Base-by-base conservation (phyloP, 2,329 filamentous ascomycete genomes). In the Aspergillus brasiliensis region DNA sequence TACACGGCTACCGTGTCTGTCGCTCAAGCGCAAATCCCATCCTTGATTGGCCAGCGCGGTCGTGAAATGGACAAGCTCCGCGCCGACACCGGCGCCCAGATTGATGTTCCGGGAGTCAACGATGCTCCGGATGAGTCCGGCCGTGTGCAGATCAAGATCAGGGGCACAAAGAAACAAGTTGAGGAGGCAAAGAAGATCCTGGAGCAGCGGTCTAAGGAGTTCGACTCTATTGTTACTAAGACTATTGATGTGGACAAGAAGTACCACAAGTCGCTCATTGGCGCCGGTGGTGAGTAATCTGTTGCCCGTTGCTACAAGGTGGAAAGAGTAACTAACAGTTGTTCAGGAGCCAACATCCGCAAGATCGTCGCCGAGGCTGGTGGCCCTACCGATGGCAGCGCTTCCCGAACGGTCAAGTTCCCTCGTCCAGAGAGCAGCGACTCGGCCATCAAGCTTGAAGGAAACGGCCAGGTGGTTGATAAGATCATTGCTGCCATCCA, bases 161-260 rank as follows among this genome's bases (percentile, higher is more conserved):
- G 92, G 84, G 95, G 95, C 57, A 96, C 92, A 23, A 95, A 96
- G 81, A 83, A 90, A 67, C 90, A 95, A 73, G 95, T 99, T 53
- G 88, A 92, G 51, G 90, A 93, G 67, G 94, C 95, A 4, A 95
- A 95, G 85, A 95, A 95, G 80, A 80, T 95, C 52, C 84, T 99
- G 23, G 88, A 94, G 75, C 90, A 95, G 78, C 92, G 93, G 79
- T 89, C 90, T 57, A 89, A 88, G 62, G 83, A 92, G 19, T 97
- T 97, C 68, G 92, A 98, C 70, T 88, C 95, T 65, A 97, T 91
- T n/a, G 84, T 97, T 53, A 86, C 88, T 15, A 88, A 89, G 79
- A 92, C 88, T 11, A 82, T 99, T 51, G 90, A 96, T 34, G 88
- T 99, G n/a, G 93, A 98, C 68, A 91, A 92, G 81, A 97, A 96